Conservation (phyloP, 2,329 filamentous ascomycete genomes). For the Shiraia bambusicola region DNA sequence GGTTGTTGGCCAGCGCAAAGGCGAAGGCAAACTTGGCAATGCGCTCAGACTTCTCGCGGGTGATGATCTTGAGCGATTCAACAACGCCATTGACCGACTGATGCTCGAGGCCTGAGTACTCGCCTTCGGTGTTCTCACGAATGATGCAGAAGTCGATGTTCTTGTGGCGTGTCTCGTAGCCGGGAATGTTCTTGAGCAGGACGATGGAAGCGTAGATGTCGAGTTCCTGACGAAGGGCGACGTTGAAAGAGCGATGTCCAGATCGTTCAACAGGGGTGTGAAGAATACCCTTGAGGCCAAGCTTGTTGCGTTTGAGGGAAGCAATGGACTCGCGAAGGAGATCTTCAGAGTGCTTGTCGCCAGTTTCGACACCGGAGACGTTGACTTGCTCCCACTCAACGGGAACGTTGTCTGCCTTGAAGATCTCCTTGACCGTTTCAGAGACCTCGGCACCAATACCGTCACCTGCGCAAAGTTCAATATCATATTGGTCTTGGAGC, state of each 20-base stretch:
- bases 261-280: conserved; percentile 96
- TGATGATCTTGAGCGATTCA: conserved; percentile 99
- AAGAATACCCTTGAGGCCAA: conserved; percentile 97
- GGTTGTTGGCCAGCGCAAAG: conserved; percentile 97
- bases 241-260: conserved; percentile 99
- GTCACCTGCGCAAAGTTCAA: conserved; percentile 60
- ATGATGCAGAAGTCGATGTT: conserved; percentile 98
- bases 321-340: conserved; percentile 94
- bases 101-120: conserved; percentile 99
- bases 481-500: conserved; percentile 11
- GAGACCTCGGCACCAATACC: conserved; percentile 98
- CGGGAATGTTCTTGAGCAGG: conserved; percentile 99
- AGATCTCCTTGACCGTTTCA: conserved; percentile 97
- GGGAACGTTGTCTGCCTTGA: conserved; percentile 98
- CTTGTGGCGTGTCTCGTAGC: conserved; percentile 96
- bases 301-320: conserved; percentile 96
- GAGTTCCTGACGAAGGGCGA: conserved; percentile 96
- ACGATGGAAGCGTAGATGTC: conserved; percentile 99
- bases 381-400: conserved; percentile 99
- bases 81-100: conserved; percentile 95
- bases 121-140: conserved; percentile 99
- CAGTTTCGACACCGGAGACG: conserved; percentile 84
- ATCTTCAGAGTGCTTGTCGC: conserved; percentile 85
- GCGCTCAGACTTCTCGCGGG: conserved; percentile 96
- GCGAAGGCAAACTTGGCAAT: conserved; percentile 98